Conservation (phyloP, 2,329 filamentous ascomycete species). For the Sporothrix curviconia region DNA sequence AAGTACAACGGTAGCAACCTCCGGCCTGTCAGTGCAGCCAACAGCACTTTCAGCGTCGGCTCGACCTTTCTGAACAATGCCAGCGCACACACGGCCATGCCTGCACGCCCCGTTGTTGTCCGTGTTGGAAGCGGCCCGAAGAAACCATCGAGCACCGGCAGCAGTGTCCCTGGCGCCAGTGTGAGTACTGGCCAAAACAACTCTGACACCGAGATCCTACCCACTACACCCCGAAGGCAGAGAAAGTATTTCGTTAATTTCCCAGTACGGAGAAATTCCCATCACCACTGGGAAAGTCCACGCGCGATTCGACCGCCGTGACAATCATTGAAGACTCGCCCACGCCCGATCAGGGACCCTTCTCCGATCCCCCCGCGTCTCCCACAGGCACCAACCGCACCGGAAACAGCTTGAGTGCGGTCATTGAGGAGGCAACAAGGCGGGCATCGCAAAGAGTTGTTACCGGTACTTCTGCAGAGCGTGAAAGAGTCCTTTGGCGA, state of each 20-base stretch:
- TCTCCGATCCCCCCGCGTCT: conserved; percentile 44
- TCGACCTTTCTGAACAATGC: conserved; percentile 63
- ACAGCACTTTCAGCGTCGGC: conserved; percentile 59
- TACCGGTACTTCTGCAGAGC: conserved; percentile 24
- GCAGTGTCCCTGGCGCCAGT: background rate
- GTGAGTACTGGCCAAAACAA: background rate
- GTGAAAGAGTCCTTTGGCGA: conserved; percentile 50
- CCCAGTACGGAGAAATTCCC: conserved; percentile 18
- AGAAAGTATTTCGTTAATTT: background rate
- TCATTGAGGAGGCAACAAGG: conserved; percentile 47
- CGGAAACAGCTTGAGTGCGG: conserved; percentile 45
- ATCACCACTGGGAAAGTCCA: background rate
- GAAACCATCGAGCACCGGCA: conserved; percentile 28
- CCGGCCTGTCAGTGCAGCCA: conserved; percentile 46
- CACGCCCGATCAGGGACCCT: conserved; percentile 49
- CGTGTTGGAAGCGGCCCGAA: conserved; percentile 48
- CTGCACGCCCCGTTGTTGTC: conserved; percentile 53
- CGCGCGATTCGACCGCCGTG: conserved; percentile 37
- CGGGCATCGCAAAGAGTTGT: conserved; percentile 33
- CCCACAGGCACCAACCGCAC: conserved; percentile 29
- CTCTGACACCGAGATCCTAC: background rate
- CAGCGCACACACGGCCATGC: conserved; percentile 49
- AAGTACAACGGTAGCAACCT: conserved; percentile 39
- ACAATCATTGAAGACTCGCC: conserved; percentile 47
- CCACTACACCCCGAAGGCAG: background rate